phyloP scores from a whole-genome alignment of 148 eudicot genomes.

The Diospyros lotus region DNA sequence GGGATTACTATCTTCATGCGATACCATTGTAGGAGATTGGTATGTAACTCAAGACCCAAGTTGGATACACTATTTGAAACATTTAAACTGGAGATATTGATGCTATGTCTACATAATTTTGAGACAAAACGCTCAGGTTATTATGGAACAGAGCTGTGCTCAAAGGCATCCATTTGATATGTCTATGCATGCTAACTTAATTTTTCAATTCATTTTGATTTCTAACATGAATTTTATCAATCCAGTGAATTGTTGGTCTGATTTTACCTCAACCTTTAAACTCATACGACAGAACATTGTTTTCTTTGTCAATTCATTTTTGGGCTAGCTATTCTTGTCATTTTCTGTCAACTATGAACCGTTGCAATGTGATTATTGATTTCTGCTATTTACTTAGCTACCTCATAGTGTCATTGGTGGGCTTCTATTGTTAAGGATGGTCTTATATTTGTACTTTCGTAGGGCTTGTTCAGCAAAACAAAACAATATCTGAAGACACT shows the following conservation, averaged over 20 bases:
- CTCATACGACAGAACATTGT: no score
- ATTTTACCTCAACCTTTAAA: no score
- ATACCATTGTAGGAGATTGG: neutral
- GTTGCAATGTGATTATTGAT: neutral
- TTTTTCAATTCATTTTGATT: neutral
- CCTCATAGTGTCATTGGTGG: neutral
- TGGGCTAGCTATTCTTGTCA: neutral
- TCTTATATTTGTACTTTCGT: neutral
- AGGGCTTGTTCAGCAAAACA: constrained; percentile 41
- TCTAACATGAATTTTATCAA: neutral
- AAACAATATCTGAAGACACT: constrained; percentile 45
- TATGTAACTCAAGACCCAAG: neutral
- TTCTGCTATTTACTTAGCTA: neutral
- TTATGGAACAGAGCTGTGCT: neutral
- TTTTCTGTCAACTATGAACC: neutral
- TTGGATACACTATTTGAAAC: neutral
- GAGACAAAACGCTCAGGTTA: neutral
- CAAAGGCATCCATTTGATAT: neutral
- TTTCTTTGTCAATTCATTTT: neutral
- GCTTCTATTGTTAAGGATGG: neutral
- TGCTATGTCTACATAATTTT: neutral
- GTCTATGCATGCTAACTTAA: neutral
- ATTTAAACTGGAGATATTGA: neutral
- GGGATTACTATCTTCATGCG: neutral
- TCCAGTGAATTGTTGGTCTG: neutral